Base-by-base conservation (phyloP, 352 stramenopile genomes). In the Phytophthora tubulina region DNA sequence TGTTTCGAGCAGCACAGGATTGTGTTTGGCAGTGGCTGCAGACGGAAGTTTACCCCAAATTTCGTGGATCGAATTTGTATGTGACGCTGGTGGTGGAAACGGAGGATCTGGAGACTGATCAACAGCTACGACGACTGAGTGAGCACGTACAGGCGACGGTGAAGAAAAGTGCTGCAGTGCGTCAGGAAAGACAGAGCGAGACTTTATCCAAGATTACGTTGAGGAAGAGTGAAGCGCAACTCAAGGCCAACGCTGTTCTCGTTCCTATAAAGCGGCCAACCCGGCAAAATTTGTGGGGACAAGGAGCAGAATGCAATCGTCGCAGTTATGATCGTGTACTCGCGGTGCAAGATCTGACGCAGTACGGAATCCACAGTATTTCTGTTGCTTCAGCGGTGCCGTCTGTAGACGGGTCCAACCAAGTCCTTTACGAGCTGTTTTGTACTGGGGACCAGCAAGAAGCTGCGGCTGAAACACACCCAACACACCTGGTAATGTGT, bases 1-100 rank as follows among this genome's bases (percentile, higher is more conserved):
- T 94, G 44, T 94, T 92, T 61, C 85, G 85, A n/a, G 73, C 75
- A 10, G 85, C 87, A 1, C 87, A 94, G 64, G 85, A 94, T 38
- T 78, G 80, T 35, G 84, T 94, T 53, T 90, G 82, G 81, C 67
- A 86, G 51, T 94, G 87, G 87, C 75, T 94, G 42, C 76, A 88
- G 50, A 75, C 74, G 1, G 77, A 82, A 9, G 72, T 92, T n/a
- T 91, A 92, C 46, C 74, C 80, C 3, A 78, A 76, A 11, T 94
- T 93, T 64, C 76, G 85, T 21, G 53, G 54, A n/a, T 93, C 87
- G 2, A 78, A 66, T 49, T 55, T 88, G 15, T 94, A 92, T 71
- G 85, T 94, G 27, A 75, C 82, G 58, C 75, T 90, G 2, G 76
- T 94, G 2, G 84, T 93, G 35, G 87, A 94, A 73, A 84, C 79